These are phyloP conservation scores for Annulohypoxylon maeteangense DNA, from an alignment of 495 filamentous ascomycete species.

Conservation along the genomic window DNA sequence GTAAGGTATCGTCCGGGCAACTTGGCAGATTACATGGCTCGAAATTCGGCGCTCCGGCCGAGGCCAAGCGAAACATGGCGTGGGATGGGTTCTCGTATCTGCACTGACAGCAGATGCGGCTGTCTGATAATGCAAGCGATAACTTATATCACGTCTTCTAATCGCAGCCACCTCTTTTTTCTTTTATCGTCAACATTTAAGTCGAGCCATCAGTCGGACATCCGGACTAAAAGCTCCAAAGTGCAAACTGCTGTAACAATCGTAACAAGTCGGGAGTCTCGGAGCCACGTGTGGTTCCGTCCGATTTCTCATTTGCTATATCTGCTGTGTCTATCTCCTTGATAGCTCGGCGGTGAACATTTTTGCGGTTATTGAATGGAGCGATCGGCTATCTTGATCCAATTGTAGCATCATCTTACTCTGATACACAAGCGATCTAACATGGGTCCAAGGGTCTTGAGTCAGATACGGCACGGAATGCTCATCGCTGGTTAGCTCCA, in stretches of 20 bases:
- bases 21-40: not conserved
- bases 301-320: slow-evolving; percentile 12
- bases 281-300: slow-evolving; percentile 6
- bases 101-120: slow-evolving; percentile 42
- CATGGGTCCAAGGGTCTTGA: not conserved
- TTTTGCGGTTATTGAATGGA: slow-evolving; percentile 3
- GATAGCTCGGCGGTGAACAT: not conserved
- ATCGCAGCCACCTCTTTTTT: slow-evolving; percentile 18
- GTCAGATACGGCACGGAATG: slow-evolving; percentile 2
- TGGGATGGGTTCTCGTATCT: slow-evolving; percentile 39
- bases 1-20: slow-evolving; percentile 20
- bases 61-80: slow-evolving; percentile 30
- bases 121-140: slow-evolving; percentile 38
- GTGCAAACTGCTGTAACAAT: slow-evolving; percentile 2
- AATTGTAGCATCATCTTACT: not conserved
- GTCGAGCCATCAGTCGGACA: slow-evolving; percentile 2
- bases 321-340: not conserved
- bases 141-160: slow-evolving; percentile 25
- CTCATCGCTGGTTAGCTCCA: not conserved
- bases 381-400: not conserved
- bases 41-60: slow-evolving; percentile 11
- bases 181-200: slow-evolving; percentile 14
- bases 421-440: not conserved
- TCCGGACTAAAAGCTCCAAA: slow-evolving; percentile 32
- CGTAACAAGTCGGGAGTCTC: not conserved